Conservation (phyloP, 331 rosid species). For the Malus hybrid region DNA sequence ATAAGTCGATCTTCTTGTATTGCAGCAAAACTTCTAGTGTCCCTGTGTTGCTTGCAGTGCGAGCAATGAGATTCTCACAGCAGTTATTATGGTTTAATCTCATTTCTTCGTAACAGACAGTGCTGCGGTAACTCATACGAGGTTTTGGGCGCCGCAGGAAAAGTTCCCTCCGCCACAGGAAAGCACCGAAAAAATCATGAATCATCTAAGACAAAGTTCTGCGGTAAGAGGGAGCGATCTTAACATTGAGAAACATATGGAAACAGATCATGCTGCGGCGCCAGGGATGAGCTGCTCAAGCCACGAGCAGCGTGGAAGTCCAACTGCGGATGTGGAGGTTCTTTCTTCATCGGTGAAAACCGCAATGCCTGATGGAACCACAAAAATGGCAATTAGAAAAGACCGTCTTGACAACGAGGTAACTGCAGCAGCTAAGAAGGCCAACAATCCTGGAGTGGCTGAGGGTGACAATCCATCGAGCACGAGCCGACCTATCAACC, state of each 20-base stretch:
- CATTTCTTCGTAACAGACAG: conserved; percentile 31
- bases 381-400: conserved; percentile 5
- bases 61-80: neutral
- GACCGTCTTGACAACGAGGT: conserved; percentile 1
- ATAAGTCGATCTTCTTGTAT: conserved; percentile 4
- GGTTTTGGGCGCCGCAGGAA: conserved; percentile 12
- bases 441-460: conserved; percentile 10
- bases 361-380: neutral
- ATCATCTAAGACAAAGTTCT: conserved; percentile 23
- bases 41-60: neutral
- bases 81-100: neutral
- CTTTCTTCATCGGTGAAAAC: conserved; percentile 9
- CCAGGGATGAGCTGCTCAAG: conserved; percentile 9
- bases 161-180: conserved; percentile 18
- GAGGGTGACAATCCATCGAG: conserved; percentile 19
- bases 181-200: conserved; percentile 44
- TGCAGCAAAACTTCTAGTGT: neutral
- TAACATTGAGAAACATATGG: conserved; percentile 15
- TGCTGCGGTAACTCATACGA: conserved; percentile 1
- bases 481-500: conserved; percentile 10
- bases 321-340: conserved; percentile 4
- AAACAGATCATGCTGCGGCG: conserved; percentile 7
- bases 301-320: conserved; percentile 17
- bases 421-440: neutral
- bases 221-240: conserved; percentile 12